Conservation (phyloP, 352 stramenopile genomes). For the Vaucheria bursata region DNA sequence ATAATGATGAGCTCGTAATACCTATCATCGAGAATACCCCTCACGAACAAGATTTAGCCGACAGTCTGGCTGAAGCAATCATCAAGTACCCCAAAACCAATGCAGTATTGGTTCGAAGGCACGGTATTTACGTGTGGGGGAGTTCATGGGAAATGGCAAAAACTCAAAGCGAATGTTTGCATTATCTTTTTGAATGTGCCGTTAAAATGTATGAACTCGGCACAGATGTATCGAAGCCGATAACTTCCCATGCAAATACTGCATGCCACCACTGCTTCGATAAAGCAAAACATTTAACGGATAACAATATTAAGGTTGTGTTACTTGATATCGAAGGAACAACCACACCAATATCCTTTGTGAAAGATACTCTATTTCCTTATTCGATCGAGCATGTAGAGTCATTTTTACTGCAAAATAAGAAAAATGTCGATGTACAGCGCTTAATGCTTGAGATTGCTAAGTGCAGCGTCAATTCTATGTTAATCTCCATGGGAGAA, state of each 20-base stretch:
- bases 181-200: conserved; percentile 80
- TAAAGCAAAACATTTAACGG: no score
- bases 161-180: conserved; percentile 85
- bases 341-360: conserved; percentile 88
- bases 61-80: conserved; percentile 60
- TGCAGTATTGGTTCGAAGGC: conserved; percentile 82
- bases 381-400: conserved; percentile 65
- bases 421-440: background rate
- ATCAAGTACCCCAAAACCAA: conserved; percentile 70
- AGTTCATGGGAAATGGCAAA: conserved; percentile 89
- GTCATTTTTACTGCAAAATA: conserved; percentile 55
- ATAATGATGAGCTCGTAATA: conserved; percentile 53
- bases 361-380: conserved; percentile 85
- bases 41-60: conserved; percentile 76
- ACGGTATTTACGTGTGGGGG: conserved; percentile 92
- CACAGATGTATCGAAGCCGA: conserved; percentile 13
- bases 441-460: background rate
- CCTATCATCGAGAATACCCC: conserved; percentile 93
- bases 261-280: no score
- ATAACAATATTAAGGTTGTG: conserved; percentile 61
- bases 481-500: background rate
- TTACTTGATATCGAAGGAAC: conserved; percentile 91
- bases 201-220: conserved; percentile 52
- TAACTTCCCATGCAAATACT: background rate
- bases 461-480: background rate